A percentile compares a stretch with the other conserved stretches of the same genome.
phyloP scores from a whole-genome alignment of 306 rosid genomes.

The Malus orientalis region DNA sequence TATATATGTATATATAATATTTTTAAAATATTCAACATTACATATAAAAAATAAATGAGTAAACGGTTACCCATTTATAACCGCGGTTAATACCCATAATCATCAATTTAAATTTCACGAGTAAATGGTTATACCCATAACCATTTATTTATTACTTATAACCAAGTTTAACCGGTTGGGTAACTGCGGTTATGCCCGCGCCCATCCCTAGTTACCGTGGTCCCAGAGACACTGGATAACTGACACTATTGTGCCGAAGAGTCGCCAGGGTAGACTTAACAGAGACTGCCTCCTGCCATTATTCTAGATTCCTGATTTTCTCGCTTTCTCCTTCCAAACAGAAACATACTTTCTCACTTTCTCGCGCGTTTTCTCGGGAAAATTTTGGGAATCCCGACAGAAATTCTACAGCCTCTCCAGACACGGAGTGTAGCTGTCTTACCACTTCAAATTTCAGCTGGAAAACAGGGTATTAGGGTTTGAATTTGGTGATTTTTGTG shows the following conservation, averaged over 20 bases:
- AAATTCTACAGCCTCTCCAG: background rate
- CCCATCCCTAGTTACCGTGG: background rate
- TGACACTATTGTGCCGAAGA: background rate
- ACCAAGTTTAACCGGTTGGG: no score
- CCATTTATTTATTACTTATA: no score
- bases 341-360: conserved; percentile 13
- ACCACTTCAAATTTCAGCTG: background rate
- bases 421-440: background rate
- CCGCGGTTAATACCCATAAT: no score
- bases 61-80: no score
- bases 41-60: no score
- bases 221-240: conserved; percentile 14
- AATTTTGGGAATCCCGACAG: background rate
- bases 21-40: no score
- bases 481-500: background rate
- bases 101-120: no score
- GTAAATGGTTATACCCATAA: no score
- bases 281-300: background rate
- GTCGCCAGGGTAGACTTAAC: conserved; percentile 53
- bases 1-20: no score
- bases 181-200: no score
- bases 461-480: background rate
- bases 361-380: background rate
- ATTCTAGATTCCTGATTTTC: conserved; percentile 21
- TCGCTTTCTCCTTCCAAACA: conserved; percentile 30